Conservation (phyloP, 345 rosid genomes). For the Jatropha curcas region DNA sequence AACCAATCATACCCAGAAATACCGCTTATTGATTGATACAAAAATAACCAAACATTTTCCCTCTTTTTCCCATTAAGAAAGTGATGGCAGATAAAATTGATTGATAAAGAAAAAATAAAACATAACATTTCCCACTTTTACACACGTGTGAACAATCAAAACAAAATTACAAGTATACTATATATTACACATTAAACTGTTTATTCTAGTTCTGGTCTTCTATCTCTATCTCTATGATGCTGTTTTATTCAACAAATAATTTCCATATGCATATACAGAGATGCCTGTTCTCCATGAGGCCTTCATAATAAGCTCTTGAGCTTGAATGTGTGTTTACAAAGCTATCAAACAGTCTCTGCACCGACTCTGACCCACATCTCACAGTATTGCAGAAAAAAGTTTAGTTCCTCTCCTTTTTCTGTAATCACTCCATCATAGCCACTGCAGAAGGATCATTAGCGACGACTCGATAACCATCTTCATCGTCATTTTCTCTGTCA, state of each 20-base stretch:
- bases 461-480: conserved; percentile 28
- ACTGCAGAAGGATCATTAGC: conserved; percentile 37
- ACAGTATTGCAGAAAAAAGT: conserved; percentile 16
- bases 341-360: conserved; percentile 14
- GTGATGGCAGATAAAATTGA: conserved; percentile 17
- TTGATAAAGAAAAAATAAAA: conserved; percentile 8
- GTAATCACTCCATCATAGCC: conserved; percentile 33
- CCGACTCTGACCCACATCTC: conserved; percentile 13
- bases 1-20: conserved; percentile 1
- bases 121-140: conserved; percentile 22
- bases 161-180: not conserved
- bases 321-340: conserved; percentile 11
- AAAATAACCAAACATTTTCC: not conserved
- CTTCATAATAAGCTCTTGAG: conserved; percentile 15
- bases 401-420: conserved; percentile 11
- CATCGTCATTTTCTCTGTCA: conserved; percentile 29
- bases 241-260: conserved; percentile 38
- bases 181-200: conserved; percentile 21
- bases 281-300: conserved; percentile 3
- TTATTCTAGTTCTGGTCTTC: conserved; percentile 23
- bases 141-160: conserved; percentile 22
- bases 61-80: not conserved
- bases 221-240: conserved; percentile 7
- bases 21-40: not conserved
- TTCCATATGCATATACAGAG: conserved; percentile 24